Evolutionary conservation across 441 rosid species (phyloP), one percentile per base, ranked within the genome.

Genomic region (Brassica balearica): DNA sequence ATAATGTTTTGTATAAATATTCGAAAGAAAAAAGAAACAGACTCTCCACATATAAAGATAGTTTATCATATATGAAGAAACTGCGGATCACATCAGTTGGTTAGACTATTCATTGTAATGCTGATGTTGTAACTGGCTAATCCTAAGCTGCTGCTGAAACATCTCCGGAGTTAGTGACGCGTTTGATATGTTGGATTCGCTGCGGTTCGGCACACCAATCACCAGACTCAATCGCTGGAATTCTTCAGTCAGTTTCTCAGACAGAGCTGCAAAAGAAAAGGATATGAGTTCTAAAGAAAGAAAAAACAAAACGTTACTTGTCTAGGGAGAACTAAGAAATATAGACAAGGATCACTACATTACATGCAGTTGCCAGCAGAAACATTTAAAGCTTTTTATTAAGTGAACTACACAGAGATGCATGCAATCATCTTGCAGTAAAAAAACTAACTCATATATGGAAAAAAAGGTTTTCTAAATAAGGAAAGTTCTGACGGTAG

Each of bases 221-320:
- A 89, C 87, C 5, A 85, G 38, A 80, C 90, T 95, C 87, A 95
- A 62, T 19, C 99, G 83, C 48, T 87, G 90, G 46, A 95, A 97
- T 82, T 95, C 99, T 2, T 88, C 92, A 12, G 84, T 90, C 75
- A 95, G 86, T 69, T 92, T 92, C 79, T 95, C 97, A 14, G 92
- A 88, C 29, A 95, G 90, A 66, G 99, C 99, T 95, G 90, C 81
- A 75, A 29, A 41, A 58, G 11, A 71, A 17, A 6, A 34, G 20
- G 29, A 46, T 53, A 32, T 8, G 38, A 11, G 7, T 0, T 38
- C 5, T 1, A 41, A 32, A 34, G 4, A 67, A 67, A 5, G 12
- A 17, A n/a, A 46, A 2, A 29, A 8, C 6, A 51, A 11, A 58
- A 62, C 6, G 68, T 22, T 1, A 59, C 14, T 51, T 48, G 53